These are phyloP conservation scores for Poronia punctata DNA, from an alignment of 495 filamentous ascomycete genomes.

Conservation along the genomic window DNA sequence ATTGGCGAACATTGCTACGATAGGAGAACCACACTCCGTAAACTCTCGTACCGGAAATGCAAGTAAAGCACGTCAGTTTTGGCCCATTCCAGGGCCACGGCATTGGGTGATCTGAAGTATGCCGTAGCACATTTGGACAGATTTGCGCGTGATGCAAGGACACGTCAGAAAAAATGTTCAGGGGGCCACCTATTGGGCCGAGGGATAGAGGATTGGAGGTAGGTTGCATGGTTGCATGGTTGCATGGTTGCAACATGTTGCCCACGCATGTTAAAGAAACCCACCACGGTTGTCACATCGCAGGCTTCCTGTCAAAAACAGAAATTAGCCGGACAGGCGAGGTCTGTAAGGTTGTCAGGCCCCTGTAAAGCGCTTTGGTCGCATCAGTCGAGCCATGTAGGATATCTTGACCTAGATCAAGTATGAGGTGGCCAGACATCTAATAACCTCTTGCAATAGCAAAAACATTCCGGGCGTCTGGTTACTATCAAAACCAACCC, in stretches of 20 bases:
- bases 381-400: neutral
- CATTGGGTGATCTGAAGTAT: constrained; percentile 10
- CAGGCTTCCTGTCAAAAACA: no score
- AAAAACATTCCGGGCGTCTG: no score
- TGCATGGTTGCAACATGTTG: constrained; percentile 5
- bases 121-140: constrained; percentile 2
- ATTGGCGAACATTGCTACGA: no score
- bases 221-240: constrained; percentile 5
- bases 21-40: no score
- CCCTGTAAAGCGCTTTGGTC: neutral
- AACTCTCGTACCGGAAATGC: constrained; percentile 3
- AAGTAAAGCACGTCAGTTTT: no score
- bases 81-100: constrained; percentile 10
- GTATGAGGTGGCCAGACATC: no score
- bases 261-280: neutral
- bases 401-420: neutral
- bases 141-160: constrained; percentile 8
- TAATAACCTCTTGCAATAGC: no score
- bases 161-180: constrained; percentile 16
- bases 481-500: no score
- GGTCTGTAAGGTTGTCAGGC: no score
- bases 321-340: no score
- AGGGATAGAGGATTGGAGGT: constrained; percentile 1
- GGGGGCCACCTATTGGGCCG: no score
- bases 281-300: neutral